Percentiles rank a stretch among this genome's conserved stretches.
Conservation (phyloP, 2,329 filamentous ascomycete genomes). For the Dendrostoma leiphaemia region DNA sequence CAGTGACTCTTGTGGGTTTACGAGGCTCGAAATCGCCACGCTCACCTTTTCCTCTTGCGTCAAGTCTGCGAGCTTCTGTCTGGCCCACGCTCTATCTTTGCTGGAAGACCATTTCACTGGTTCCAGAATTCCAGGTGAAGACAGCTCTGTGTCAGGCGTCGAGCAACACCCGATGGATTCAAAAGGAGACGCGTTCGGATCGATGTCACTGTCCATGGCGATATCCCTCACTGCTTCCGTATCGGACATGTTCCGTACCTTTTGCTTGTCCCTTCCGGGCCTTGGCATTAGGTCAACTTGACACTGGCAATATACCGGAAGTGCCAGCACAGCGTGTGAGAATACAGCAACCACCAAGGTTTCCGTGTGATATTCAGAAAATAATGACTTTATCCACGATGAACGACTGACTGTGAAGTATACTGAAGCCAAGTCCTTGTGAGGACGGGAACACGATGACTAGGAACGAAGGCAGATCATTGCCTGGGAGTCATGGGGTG, state of each 20-base stretch:
- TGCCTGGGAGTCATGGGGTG: constrained; percentile 13
- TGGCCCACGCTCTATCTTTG: constrained; percentile 40
- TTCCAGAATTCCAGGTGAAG: constrained; percentile 42
- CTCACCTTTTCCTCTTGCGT: constrained; percentile 57
- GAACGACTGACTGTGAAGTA: constrained; percentile 6
- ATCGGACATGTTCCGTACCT: constrained; percentile 20
- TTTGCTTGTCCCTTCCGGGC: too few species aligned
- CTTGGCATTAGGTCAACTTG: not conserved
- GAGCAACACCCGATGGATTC: constrained; percentile 34
- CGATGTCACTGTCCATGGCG: constrained; percentile 30
- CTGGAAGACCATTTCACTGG: constrained; percentile 32
- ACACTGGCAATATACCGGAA: not conserved
- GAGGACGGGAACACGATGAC: not conserved
- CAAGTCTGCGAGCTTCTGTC: constrained; percentile 49
- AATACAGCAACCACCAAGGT: not conserved
- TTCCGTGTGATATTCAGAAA: not conserved
- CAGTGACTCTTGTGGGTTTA: constrained; percentile 1
- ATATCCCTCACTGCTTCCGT: constrained; percentile 26
- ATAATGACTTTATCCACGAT: not conserved
- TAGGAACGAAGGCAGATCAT: not conserved
- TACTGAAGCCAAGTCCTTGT: not conserved
- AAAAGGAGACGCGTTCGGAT: constrained; percentile 34
- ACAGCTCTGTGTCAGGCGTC: constrained; percentile 51
- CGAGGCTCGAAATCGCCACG: not conserved
- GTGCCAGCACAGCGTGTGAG: not conserved